Evolutionary conservation across 1,284 basidiomycete species (phyloP).

Genomic region (Boletus holoroseus): DNA sequence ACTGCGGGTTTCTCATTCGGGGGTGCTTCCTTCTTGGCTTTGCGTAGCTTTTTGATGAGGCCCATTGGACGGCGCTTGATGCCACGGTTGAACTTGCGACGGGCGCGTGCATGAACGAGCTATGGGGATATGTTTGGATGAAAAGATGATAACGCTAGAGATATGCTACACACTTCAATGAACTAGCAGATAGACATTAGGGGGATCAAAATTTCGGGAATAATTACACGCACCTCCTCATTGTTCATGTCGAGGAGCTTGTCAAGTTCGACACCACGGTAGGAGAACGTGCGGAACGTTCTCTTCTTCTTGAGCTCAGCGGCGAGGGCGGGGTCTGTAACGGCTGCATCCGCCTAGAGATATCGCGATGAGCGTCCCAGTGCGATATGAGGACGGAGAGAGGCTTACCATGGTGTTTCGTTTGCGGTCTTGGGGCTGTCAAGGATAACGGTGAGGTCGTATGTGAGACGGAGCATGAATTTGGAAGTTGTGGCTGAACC

Average conservation of each 20-base stretch:
- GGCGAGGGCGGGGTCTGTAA: constrained; percentile 84
- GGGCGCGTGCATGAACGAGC: constrained; percentile 98
- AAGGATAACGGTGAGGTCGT: constrained; percentile 16
- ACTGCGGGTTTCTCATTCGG: constrained; percentile 98
- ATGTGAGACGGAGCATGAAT: constrained; percentile 41
- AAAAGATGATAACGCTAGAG: constrained; percentile 8
- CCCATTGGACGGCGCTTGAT: constrained; percentile 98
- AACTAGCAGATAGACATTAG: constrained; percentile 43
- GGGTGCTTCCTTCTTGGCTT: constrained; percentile 97
- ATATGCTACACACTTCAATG: constrained; percentile 55
- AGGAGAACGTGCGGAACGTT: constrained; percentile 98
- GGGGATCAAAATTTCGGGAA: background rate
- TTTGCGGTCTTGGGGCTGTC: constrained; percentile 31
- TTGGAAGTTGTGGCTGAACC: constrained; percentile 38
- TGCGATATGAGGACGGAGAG: background rate
- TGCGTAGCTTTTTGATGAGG: constrained; percentile 99
- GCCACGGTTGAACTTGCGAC: constrained; percentile 97
- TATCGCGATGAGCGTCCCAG: constrained; percentile 12
- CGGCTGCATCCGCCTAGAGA: constrained; percentile 64
- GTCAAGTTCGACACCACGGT: constrained; percentile 96
- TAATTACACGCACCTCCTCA: constrained; percentile 66
- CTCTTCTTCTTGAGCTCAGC: constrained; percentile 96
- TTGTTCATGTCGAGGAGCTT: constrained; percentile 95
- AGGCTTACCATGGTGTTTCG: constrained; percentile 54
- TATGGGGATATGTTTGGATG: constrained; percentile 33